Evolutionary conservation across 1,284 basidiomycete species (phyloP), one percentile per base, ranked within the genome.

Genomic region (Boletus calvinii): DNA sequence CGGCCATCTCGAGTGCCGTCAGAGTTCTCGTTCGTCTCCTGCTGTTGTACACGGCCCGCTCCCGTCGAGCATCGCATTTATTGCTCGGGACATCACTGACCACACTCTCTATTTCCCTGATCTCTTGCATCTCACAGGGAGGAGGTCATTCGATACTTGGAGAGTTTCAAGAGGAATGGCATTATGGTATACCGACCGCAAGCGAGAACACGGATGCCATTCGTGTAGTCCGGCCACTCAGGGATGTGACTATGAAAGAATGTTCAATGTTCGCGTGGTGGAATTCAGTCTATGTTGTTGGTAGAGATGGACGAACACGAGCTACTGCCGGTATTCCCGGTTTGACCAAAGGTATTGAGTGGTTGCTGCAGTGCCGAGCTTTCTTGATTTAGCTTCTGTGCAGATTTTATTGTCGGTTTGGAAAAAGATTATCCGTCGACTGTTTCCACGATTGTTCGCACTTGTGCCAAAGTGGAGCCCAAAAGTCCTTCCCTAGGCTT

Each of bases 351-450:
- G 85, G 92, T 90, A 62, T 46, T 18, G 6, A 6, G 50, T 37
- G 15, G n/a, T 26, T 38, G 17, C 39, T 45, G 15, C 20, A 37
- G 38, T 9, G 45, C 31, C 13, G n/a, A 29, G 24, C 17, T 8
- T 43, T 35, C 22, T 42, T 52, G 31, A 64, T 39, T 12, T 39
- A 22, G 7, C 5, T 26, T 41, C 37, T 12, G n/a, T 6, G 9
- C 48, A 93, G 92, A 87, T 64, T 95, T 95, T 65, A 90, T 95
- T 55, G 74, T 87, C 15, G 84, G 86, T 0, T 68, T 95, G 20
- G 90, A 92, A 67, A 82, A 80, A 41, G 84, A 92, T 61, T 94
- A 91, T 67, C 92, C 93, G 0, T 90, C 92, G 0, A 95, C 93
- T 0, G 92, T 95, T 4, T 92, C 90, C 7, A 87, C 92, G 0